Evolutionary conservation across 1,139 yeast genomes (phyloP).

Genomic region (Lodderomyces parapsilosis): DNA sequence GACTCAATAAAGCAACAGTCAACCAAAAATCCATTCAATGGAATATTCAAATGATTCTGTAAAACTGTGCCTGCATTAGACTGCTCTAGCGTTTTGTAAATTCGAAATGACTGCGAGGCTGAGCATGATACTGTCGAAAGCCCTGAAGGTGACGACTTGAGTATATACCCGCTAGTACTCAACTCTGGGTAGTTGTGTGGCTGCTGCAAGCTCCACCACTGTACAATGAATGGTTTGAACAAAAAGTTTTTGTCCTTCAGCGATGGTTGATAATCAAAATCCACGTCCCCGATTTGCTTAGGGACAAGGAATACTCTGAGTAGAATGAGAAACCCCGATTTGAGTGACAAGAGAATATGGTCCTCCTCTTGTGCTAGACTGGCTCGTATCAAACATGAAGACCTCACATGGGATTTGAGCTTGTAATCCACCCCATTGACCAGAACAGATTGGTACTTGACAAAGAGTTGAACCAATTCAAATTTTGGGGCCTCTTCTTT

Average conservation of each 20-base stretch:
- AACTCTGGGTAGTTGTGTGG: slow-evolving; percentile 15
- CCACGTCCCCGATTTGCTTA: slow-evolving; percentile 25
- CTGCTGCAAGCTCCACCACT: slow-evolving; percentile 44
- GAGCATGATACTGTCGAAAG: slow-evolving; percentile 40
- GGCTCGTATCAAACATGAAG: slow-evolving; percentile 30
- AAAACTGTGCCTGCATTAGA: slow-evolving; percentile 39
- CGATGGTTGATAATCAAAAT: slow-evolving; percentile 18
- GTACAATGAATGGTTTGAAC: slow-evolving; percentile 47
- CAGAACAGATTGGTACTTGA: slow-evolving; percentile 35
- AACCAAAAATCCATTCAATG: slow-evolving; percentile 40
- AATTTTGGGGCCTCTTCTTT: slow-evolving; percentile 7
- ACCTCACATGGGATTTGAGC: slow-evolving; percentile 36
- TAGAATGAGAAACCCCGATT: slow-evolving; percentile 42
- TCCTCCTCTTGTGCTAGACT: slow-evolving; percentile 33
- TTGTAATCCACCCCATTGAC: slow-evolving; percentile 33
- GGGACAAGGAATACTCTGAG: slow-evolving; percentile 38
- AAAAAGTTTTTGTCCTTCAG: slow-evolving; percentile 17
- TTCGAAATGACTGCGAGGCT: slow-evolving; percentile 35
- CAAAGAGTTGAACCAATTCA: slow-evolving; percentile 24
- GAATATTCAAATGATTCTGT: slow-evolving; percentile 38
- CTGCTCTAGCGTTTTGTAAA: slow-evolving; percentile 36
- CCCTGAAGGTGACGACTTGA: slow-evolving; percentile 33
- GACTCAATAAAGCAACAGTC: slow-evolving; percentile 47
- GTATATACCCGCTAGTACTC: slow-evolving; percentile 32
- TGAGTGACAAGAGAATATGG: slow-evolving; percentile 38